Base-by-base conservation (phyloP, 305 asterid genomes). In the Nicotiana rustica region DNA sequence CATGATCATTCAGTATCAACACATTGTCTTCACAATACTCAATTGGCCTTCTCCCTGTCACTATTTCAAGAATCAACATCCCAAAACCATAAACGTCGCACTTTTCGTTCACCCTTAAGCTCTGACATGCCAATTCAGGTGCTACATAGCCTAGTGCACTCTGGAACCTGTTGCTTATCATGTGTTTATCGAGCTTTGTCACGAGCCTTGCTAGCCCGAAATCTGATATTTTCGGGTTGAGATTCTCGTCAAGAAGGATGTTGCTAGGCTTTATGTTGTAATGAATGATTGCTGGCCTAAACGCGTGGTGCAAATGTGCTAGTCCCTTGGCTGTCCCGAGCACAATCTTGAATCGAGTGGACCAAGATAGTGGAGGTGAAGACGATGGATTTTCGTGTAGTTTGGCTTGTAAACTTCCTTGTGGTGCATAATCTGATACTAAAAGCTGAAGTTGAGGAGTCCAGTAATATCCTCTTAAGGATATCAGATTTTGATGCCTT, bases 11-110 rank as follows among this genome's bases (percentile, higher is more conserved):
- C 21, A 96, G 87, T 61, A 96, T 90, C 81, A 93, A 88, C 3
- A 96, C 98, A 70, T 89, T 93, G 82, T 92, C 98, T 85, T 93
- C 98, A 10, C 98, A 94, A 15, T 94, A 93, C 89, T 93, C 97
- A 5, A 94, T 92, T 0, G 98, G 90, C 84, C 92, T 87, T 81
- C 91, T 85, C 2, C 98, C 97, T 6, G 97, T 94, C 55, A 94
- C 95, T 78, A 93, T n/a, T 84, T 96, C 99, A 6, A 96, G 97
- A 0, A 94, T 85, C 91, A 96, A 82, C 83, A 96, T 95, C 0
- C 99, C 99, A 29, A 93, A 96, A 0, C 99, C 97, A 14, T 87
- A 93, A 0, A 96, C 95, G 10, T 96, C 99, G 44, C 99, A 94
- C 83, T 96, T 96, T 68, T 96, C 99, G 2, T 91, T 94, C 38